A percentile compares a stretch with the other conserved stretches of the same genome.
Evolutionary conservation across 257 asterid species (phyloP).

Genomic region (Lycium ferocissimum): DNA sequence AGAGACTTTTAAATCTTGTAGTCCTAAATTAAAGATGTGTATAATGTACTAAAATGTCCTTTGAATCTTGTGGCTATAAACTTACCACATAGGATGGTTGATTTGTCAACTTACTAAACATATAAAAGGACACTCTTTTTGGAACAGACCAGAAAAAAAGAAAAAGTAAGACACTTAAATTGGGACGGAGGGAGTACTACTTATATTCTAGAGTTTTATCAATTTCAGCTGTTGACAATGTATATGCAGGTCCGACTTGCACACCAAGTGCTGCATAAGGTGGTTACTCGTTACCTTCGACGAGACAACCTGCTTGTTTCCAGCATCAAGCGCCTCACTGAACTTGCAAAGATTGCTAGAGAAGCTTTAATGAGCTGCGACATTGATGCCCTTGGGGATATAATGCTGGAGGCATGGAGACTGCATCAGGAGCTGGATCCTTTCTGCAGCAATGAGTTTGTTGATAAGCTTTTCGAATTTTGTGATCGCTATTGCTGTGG

Average conservation of each 20-base stretch:
- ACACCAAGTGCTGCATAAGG: conserved; percentile 92
- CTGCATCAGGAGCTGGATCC: conserved; percentile 99
- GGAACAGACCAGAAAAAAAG: no score
- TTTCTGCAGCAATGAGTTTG: conserved; percentile 84
- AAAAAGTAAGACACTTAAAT: no score
- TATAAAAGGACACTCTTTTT: no score
- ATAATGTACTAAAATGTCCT: no score
- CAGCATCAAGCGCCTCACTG: conserved; percentile 90
- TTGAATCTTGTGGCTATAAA: no score
- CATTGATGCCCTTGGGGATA: conserved; percentile 71
- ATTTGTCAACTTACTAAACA: no score
- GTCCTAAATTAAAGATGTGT: no score
- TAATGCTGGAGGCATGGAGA: conserved; percentile 93
- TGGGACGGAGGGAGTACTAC: no score
- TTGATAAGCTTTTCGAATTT: conserved; percentile 76
- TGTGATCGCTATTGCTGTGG: conserved; percentile 72
- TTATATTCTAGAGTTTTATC: background rate
- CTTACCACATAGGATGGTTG: no score
- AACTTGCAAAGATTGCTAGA: conserved; percentile 85
- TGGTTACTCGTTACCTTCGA: conserved; percentile 86
- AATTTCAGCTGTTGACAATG: conserved; percentile 21
- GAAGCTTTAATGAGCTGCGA: conserved; percentile 89
- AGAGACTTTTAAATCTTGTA: no score
- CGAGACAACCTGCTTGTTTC: conserved; percentile 86
- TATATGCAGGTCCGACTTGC: conserved; percentile 87